Conservation (phyloP, 306 rosid genomes). For the Fragaria ananassa region DNA sequence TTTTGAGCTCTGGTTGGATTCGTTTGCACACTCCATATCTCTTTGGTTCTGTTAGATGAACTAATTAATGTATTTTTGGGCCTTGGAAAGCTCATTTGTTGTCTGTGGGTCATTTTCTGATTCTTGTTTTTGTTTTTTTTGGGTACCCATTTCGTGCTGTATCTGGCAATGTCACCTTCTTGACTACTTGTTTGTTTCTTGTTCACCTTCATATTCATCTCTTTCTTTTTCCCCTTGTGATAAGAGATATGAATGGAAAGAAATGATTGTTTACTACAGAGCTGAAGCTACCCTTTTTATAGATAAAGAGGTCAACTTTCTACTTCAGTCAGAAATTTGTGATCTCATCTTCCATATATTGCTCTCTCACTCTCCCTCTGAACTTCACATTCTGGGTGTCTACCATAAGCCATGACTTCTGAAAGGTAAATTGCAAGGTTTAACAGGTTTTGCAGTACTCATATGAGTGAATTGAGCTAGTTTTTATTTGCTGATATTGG, state of each 20-base stretch:
- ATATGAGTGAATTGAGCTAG: not conserved
- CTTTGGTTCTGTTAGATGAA: constrained; percentile 5
- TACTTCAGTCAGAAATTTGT: not conserved
- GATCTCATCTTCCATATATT: not conserved
- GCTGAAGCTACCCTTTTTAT: not conserved
- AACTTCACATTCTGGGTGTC: constrained; percentile 14
- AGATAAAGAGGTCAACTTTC: not conserved
- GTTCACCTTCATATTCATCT: not conserved
- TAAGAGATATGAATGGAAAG: not conserved
- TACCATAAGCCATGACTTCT: not conserved
- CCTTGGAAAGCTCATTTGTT: constrained; percentile 6
- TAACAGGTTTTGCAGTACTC: not conserved
- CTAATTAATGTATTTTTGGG: not conserved
- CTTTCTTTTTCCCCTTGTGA: not conserved
- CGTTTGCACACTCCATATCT: constrained; percentile 1
- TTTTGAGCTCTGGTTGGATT: not conserved
- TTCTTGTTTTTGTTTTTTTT: not conserved
- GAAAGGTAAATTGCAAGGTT: constrained; percentile 5
- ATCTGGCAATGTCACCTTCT: constrained; percentile 24
- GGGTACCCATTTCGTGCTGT: not conserved
- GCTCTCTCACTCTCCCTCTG: not conserved
- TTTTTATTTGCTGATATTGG: not conserved
- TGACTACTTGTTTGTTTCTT: constrained; percentile 22
- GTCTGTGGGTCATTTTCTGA: not conserved
- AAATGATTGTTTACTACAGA: not conserved